Conservation (phyloP, 257 asterid species). For the Fraxinus pennsylvanica region DNA sequence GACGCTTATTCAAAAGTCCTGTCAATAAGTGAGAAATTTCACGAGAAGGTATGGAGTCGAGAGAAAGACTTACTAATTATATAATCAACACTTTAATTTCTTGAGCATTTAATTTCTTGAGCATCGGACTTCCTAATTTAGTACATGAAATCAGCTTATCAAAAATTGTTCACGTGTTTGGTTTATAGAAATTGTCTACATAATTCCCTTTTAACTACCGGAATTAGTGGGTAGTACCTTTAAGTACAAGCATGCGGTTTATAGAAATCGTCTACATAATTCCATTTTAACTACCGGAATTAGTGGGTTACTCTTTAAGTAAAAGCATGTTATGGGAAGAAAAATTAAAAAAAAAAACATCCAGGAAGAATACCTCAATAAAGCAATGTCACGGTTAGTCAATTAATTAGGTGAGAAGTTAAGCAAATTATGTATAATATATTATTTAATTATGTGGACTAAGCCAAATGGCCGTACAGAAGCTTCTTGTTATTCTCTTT, state of each 20-base stretch:
- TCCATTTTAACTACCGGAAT: conserved; percentile 21
- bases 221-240: conserved; percentile 20
- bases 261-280: conserved; percentile 24
- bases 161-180: conserved; percentile 44
- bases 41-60: no score
- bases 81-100: no score
- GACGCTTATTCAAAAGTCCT: no score
- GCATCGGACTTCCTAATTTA: background rate
- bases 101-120: no score
- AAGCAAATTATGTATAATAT: no score
- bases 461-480: background rate
- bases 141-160: conserved; percentile 17
- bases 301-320: conserved; percentile 22
- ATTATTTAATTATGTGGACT: background rate
- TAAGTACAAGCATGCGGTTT: conserved; percentile 26
- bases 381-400: background rate
- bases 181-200: conserved; percentile 40
- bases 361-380: background rate
- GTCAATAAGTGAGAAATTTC: no score
- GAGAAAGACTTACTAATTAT: no score
- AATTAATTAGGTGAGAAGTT: no score
- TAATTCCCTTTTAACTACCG: conserved; percentile 21
- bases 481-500: background rate
- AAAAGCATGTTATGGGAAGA: conserved; percentile 28
- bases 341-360: background rate